Evolutionary conservation across 371 early-diverging fungal species (phyloP).

Genomic region (Apophysomyces sp.): DNA sequence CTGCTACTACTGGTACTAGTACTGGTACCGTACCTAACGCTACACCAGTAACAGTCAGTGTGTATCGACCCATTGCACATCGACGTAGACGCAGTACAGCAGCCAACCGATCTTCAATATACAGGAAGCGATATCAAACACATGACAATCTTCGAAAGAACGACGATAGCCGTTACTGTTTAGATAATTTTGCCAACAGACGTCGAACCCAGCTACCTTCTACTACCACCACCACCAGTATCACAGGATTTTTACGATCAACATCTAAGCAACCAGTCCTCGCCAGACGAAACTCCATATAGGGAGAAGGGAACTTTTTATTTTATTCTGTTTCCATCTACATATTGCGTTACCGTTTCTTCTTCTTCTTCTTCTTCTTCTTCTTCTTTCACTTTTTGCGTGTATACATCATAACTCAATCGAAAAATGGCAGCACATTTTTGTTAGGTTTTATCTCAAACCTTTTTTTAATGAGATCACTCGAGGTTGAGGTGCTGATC

Average conservation of each 20-base stretch:
- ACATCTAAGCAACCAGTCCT: not conserved
- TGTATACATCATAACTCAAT: not conserved
- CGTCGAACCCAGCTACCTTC: not conserved
- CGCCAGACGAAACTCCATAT: not conserved
- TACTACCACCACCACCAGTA: not conserved
- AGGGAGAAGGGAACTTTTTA: not conserved
- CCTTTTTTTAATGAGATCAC: too few species aligned
- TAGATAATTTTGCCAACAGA: not conserved
- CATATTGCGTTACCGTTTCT: not conserved
- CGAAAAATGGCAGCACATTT: not conserved
- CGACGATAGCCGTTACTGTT: not conserved
- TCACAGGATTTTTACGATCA: not conserved
- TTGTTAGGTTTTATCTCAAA: not conserved
- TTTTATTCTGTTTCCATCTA: not conserved
- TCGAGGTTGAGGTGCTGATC: too few species aligned
- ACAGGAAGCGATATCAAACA: not conserved
- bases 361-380: not conserved
- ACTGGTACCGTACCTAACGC: not conserved
- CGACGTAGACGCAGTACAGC: not conserved
- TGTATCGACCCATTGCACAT: not conserved
- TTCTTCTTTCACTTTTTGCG: not conserved
- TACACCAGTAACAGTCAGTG: not conserved
- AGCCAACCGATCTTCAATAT: not conserved
- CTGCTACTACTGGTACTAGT: not conserved
- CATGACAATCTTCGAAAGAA: not conserved